Conservation (phyloP, 78 protist species). For the Capsaspora owczarzaki region DNA sequence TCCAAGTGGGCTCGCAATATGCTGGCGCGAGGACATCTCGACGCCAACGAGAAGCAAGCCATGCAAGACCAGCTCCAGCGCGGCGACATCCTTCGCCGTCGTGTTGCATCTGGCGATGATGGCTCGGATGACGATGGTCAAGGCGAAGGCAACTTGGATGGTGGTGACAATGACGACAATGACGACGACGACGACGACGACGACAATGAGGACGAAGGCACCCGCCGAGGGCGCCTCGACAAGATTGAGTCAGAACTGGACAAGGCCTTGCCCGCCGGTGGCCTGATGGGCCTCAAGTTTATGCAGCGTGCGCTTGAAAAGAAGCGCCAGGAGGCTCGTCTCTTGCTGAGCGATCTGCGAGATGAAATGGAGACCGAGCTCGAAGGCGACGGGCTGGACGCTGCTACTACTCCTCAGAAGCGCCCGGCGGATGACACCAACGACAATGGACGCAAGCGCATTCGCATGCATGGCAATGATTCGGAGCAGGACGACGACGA, state of each 20-base stretch:
- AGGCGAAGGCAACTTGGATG: background rate
- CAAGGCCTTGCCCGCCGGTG: background rate
- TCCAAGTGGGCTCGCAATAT: conserved; percentile 38
- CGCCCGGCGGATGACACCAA: too few species aligned
- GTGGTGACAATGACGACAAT: conserved; percentile 8
- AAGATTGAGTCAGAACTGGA: background rate
- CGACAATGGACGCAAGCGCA: too few species aligned
- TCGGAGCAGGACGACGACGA: background rate
- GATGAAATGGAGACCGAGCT: background rate
- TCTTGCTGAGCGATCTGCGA: conserved; percentile 45
- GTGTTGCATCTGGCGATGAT: background rate
- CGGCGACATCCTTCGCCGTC: background rate
- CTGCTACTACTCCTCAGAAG: too few species aligned
- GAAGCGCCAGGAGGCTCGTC: conserved; percentile 46
- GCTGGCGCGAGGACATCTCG: conserved; percentile 35
- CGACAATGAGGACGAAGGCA: background rate
- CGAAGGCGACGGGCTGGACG: too few species aligned
- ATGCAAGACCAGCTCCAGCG: conserved; percentile 20
- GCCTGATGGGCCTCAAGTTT: background rate
- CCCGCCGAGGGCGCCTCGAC: background rate
- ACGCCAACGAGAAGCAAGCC: conserved; percentile 13
- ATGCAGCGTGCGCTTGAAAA: conserved; percentile 6
- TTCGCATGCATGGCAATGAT: too few species aligned
- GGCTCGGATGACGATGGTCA: conserved; percentile 9
- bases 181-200: background rate